Percentiles rank a stretch among this genome's conserved stretches.
Conservation (phyloP, 2,329 filamentous ascomycete genomes). For the Apiospora arundinis region DNA sequence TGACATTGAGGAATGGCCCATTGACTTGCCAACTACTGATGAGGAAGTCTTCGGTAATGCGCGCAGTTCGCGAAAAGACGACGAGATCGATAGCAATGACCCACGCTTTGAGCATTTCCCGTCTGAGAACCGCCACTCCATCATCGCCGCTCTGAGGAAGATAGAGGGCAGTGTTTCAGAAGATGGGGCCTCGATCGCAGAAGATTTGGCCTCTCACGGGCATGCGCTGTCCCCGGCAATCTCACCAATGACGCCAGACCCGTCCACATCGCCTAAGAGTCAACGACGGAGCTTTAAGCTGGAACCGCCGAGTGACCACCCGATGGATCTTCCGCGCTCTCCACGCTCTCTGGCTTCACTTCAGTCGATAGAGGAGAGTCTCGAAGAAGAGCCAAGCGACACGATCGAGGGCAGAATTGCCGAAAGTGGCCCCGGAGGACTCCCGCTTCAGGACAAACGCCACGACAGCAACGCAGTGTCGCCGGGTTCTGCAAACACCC, state of each 20-base stretch:
- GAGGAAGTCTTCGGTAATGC: constrained; percentile 3
- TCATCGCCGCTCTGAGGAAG: constrained; percentile 39
- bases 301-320: background rate
- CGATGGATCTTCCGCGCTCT: constrained; percentile 13
- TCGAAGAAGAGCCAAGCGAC: constrained; percentile 21
- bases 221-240: constrained; percentile 28
- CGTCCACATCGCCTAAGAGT: background rate
- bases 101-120: constrained; percentile 40
- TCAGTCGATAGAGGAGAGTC: constrained; percentile 23
- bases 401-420: background rate
- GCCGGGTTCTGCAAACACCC: background rate
- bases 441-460: background rate
- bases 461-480: background rate
- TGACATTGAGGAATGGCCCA: constrained; percentile 20
- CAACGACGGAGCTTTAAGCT: background rate
- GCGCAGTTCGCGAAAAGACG: background rate
- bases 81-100: constrained; percentile 35
- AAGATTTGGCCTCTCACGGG: constrained; percentile 25
- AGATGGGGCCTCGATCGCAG: constrained; percentile 33
- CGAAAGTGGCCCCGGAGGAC: background rate
- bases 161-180: constrained; percentile 37
- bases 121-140: constrained; percentile 36
- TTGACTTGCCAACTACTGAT: constrained; percentile 8
- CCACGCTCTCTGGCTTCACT: constrained; percentile 23
- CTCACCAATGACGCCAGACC: constrained; percentile 14